Evolutionary conservation across 169 alveolate species (phyloP).

Genomic region (Cryptosporidium ryanae): DNA sequence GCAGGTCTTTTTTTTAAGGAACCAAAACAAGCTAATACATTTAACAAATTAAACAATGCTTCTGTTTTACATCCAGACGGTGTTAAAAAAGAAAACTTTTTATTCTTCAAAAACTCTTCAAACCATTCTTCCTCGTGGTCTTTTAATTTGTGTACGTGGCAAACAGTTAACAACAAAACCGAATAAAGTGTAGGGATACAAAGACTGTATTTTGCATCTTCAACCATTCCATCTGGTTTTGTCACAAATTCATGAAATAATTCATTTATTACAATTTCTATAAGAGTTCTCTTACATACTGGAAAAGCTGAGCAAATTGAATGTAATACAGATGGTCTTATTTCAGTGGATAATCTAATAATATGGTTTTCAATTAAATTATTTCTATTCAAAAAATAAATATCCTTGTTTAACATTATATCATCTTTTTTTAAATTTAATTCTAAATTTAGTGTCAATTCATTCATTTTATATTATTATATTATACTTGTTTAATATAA

Average conservation of each 20-base stretch:
- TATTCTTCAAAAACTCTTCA: conserved; percentile 52
- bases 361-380: too few relatives aligned
- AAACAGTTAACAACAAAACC: conserved; percentile 42
- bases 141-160: conserved; percentile 57
- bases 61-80: conserved; percentile 72
- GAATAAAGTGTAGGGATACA: conserved; percentile 60
- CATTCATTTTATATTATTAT: too few relatives aligned
- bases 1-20: conserved; percentile 69
- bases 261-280: conserved; percentile 27
- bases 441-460: too few relatives aligned
- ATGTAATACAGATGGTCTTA: conserved; percentile 57
- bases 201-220: conserved; percentile 59
- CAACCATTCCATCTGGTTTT: conserved; percentile 43
- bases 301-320: conserved; percentile 70
- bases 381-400: too few relatives aligned
- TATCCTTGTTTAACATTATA: too few relatives aligned
- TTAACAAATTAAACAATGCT: conserved; percentile 42
- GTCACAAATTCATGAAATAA: conserved; percentile 55
- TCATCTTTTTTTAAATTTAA: too few relatives aligned
- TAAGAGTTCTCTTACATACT: conserved; percentile 36
- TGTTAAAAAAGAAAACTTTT: conserved; percentile 46
- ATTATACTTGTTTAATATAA: too few relatives aligned
- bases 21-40: conserved; percentile 72
- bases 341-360: neutral
- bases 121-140: conserved; percentile 73